Conservation (phyloP, 768 basidiomycete genomes). For the Paxillus ammoniavirescens region DNA sequence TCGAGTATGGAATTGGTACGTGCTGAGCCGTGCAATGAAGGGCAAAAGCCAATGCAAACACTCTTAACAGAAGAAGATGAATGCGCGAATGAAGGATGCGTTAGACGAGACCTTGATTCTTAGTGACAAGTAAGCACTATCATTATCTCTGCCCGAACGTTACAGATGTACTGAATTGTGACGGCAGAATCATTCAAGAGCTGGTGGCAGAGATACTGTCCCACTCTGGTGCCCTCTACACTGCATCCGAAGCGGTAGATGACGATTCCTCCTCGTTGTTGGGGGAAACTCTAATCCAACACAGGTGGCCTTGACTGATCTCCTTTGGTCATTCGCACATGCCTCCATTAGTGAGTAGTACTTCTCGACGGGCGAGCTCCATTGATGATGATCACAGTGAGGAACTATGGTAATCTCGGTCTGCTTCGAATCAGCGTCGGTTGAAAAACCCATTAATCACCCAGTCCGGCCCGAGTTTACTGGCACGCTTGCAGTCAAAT, state of each 20-base stretch:
- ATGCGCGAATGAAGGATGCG: conserved; percentile 86
- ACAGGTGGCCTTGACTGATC: conserved; percentile 84
- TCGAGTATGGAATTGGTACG: conserved; percentile 80
- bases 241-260: conserved; percentile 82
- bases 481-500: conserved; percentile 84
- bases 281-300: not conserved
- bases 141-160: not conserved
- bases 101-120: conserved; percentile 87
- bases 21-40: not conserved
- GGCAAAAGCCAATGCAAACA: not conserved
- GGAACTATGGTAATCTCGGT: conserved; percentile 43
- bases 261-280: not conserved
- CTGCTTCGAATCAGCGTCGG: not conserved
- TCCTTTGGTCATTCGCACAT: conserved; percentile 88
- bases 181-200: conserved; percentile 70
- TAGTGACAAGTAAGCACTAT: conserved; percentile 63
- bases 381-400: conserved; percentile 32
- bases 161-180: not conserved
- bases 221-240: conserved; percentile 80
- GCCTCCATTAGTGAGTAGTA: conserved; percentile 65
- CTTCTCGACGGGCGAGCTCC: not conserved
- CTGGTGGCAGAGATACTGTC: conserved; percentile 68
- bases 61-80: conserved; percentile 70
- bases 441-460: not conserved
- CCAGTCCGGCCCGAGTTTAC: conserved; percentile 91